These are phyloP conservation scores for Stagonosporopsis tanaceti DNA, from an alignment of 2,329 filamentous ascomycete species.

Conservation along the genomic window DNA sequence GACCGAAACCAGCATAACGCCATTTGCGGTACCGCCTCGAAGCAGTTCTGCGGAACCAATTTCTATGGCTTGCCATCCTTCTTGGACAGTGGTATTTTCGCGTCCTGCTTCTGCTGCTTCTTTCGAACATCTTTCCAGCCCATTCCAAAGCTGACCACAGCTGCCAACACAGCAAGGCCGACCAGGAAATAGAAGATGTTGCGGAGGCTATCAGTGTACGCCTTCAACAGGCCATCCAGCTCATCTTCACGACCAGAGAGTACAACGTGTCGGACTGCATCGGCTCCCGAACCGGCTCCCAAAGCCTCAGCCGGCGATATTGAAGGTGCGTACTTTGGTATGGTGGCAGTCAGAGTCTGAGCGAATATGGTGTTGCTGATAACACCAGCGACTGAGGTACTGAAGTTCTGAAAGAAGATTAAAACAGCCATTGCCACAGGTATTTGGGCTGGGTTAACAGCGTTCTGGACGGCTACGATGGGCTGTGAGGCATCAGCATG, in stretches of 20 bases:
- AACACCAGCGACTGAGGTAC: slow-evolving; percentile 40
- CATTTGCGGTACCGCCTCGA: neutral
- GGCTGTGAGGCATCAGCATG: slow-evolving; percentile 16
- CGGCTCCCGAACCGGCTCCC: slow-evolving; percentile 34
- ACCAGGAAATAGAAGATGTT: slow-evolving; percentile 38
- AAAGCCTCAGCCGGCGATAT: slow-evolving; percentile 32
- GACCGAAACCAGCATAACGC: neutral
- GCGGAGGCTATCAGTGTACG: slow-evolving; percentile 34
- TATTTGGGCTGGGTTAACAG: slow-evolving; percentile 35
- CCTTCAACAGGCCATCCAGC: slow-evolving; percentile 30
- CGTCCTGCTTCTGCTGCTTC: neutral
- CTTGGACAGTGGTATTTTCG: neutral
- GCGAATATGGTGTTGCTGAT: slow-evolving; percentile 41
- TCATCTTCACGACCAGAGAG: slow-evolving; percentile 24
- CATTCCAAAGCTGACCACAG: slow-evolving; percentile 30
- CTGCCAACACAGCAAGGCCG: slow-evolving; percentile 21
- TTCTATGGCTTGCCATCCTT: neutral
- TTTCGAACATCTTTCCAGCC: slow-evolving; percentile 37
- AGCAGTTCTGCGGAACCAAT: neutral
- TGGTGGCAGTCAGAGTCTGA: slow-evolving; percentile 27
- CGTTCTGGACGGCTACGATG: slow-evolving; percentile 45
- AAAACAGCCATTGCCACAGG: slow-evolving; percentile 44
- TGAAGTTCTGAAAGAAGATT: slow-evolving; percentile 49
- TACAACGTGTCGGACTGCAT: slow-evolving; percentile 33
- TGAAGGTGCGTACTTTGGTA: slow-evolving; percentile 34